Conservation (phyloP, 2,329 filamentous ascomycete genomes). For the Balansia obtecta region DNA sequence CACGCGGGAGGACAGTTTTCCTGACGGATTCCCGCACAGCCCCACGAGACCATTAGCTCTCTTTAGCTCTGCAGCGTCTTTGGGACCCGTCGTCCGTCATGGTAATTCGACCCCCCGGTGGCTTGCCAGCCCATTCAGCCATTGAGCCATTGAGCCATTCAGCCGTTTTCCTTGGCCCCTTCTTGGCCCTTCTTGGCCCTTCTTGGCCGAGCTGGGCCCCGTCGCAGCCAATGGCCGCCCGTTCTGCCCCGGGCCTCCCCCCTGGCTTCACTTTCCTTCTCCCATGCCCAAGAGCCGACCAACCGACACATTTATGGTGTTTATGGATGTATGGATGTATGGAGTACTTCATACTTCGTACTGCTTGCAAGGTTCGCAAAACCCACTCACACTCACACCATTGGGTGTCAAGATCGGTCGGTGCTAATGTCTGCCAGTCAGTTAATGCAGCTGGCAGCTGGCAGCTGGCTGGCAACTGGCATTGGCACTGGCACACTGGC, state of each 20-base stretch:
- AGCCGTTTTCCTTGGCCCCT: no score
- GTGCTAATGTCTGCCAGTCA: not conserved
- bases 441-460: no score
- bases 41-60: not conserved
- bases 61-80: no score
- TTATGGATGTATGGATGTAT: no score
- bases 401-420: not conserved
- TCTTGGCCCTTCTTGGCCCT: no score
- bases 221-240: not conserved
- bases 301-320: no score
- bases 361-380: slow-evolving; percentile 1
- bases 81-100: no score
- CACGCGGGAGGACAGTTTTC: no score
- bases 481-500: no score
- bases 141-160: not conserved
- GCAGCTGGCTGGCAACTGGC: no score
- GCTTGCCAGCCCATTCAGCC: not conserved
- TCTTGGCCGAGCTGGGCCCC: not conserved
- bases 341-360: no score
- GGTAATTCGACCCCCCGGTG: no score
- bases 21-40: not conserved
- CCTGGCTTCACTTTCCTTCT: not conserved
- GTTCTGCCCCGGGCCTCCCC: not conserved
- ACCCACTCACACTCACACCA: not conserved
- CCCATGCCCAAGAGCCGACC: not conserved